Base-by-base conservation (phyloP, 768 basidiomycete species). In the Cystofilobasidium capitatum region DNA sequence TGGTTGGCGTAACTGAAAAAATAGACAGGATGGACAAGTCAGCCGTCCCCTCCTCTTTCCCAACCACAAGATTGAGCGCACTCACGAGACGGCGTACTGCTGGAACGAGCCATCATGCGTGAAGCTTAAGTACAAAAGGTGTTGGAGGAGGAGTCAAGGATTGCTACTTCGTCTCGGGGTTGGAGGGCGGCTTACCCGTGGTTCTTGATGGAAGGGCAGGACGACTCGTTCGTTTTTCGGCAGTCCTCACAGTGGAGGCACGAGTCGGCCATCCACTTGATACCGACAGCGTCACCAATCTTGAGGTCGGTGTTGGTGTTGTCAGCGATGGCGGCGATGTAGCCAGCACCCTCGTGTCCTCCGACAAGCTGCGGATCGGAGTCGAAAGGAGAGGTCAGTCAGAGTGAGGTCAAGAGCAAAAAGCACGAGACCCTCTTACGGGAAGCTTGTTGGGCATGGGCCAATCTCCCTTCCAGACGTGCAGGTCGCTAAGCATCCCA, bases 301-400 rank as follows among this genome's bases (percentile, higher is more conserved):
- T 71, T 72, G 65, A 74, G 69, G 26, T 36, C 83, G 14, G 82
- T 84, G 57, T 79, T 64, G 0, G 88, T 86, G 74, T 86, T 78
- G 10, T 81, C 79, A 29, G 84, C 89, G 72, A 92, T 88, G 31
- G 89, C 90, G 47, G 91, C 86, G 64, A 94, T 78, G 49, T 81
- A 79, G 22, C 91, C 89, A 16, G 89, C 88, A 70, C 89, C 90
- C 77, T 91, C 87, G 74, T 91, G 90, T 0, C 91, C 88, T 20
- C 88, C 88, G 65, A 90, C 83, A 58, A 89, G 82, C 0, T 86
- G 87, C 0, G 80, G 65, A 58, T 36, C 12, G 22, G 5, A 35
- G 22, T 16, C 36, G 26, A 39, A 20, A 39, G 35, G 35, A 36
- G 13, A 59, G 16, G 31, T 5, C 13, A 33, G 37, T 10, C 37